Percentiles rank a stretch among this genome's conserved stretches.
Conservation (phyloP, 1,284 basidiomycete species). For the Microbotryum intermedium region DNA sequence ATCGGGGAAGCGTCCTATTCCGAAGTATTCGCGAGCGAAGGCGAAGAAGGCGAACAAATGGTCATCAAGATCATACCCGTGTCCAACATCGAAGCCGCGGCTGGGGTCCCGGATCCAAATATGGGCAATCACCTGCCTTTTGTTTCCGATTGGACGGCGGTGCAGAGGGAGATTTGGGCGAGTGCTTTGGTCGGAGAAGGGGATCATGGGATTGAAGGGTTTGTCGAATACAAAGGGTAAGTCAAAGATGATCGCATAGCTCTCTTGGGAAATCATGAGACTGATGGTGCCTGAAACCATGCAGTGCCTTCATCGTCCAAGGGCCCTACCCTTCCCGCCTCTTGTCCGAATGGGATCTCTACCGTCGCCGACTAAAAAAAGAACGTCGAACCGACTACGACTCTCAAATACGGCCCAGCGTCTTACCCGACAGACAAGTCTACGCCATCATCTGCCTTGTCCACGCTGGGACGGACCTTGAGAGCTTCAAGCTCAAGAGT, state of each 20-base stretch:
- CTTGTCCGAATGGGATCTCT: conserved; percentile 78
- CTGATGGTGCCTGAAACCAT: not conserved
- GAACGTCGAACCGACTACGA: conserved; percentile 43
- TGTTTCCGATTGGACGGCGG: conserved; percentile 51
- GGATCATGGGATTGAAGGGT: conserved; percentile 60
- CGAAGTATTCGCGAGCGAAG: conserved; percentile 82
- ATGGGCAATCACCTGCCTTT: conserved; percentile 40
- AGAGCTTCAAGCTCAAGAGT: conserved; percentile 52
- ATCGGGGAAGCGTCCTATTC: conserved; percentile 95
- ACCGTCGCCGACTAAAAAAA: conserved; percentile 40
- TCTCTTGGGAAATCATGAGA: not conserved
- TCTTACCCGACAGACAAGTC: conserved; percentile 60
- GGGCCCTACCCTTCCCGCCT: conserved; percentile 73
- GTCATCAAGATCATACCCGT: conserved; percentile 78
- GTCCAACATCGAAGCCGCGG: not conserved
- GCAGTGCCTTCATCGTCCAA: conserved; percentile 65
- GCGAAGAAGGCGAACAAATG: conserved; percentile 44
- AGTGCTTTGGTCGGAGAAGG: conserved; percentile 55
- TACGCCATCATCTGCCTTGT: conserved; percentile 83
- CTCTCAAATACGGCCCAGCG: conserved; percentile 76
- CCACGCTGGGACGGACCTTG: conserved; percentile 81
- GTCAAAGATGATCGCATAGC: conserved; percentile 20
- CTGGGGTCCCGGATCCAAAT: not conserved
- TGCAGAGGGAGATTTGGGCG: conserved; percentile 77
- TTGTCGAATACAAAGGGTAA: conserved; percentile 62